A percentile compares a stretch with the other conserved stretches of the same genome.
Conservation (phyloP, 306 rosid species). For the Cicer cuneatum region DNA sequence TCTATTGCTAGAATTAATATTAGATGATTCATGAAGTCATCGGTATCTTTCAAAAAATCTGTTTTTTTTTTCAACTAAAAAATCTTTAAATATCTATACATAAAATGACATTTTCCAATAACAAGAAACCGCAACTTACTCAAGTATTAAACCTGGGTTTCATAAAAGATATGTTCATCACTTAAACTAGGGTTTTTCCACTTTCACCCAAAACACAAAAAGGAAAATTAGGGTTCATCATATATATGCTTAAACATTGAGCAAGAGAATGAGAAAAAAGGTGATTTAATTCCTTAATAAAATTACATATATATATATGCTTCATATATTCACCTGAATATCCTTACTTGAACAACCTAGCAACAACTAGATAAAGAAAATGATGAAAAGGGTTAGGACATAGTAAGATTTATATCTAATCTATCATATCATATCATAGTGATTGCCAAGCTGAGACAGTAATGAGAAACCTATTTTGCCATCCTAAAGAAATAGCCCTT, state of each 20-base stretch:
- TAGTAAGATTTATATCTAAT: background rate
- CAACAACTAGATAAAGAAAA: slow-evolving; percentile 5
- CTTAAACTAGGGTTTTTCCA: slow-evolving; percentile 46
- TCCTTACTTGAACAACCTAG: slow-evolving; percentile 38
- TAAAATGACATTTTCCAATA: slow-evolving; percentile 30
- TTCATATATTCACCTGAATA: slow-evolving; percentile 32
- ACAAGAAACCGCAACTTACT: slow-evolving; percentile 35
- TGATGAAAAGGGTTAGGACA: slow-evolving; percentile 49
- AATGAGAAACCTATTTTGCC: slow-evolving; percentile 81
- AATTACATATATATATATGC: slow-evolving; percentile 35
- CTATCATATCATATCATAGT: slow-evolving; percentile 8
- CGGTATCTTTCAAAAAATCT: background rate
- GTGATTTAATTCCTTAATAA: slow-evolving; percentile 3
- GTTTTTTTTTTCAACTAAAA: background rate
- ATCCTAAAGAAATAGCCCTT: slow-evolving; percentile 70
- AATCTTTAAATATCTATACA: slow-evolving; percentile 2
- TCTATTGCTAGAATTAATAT: background rate
- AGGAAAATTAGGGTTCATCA: slow-evolving; percentile 48
- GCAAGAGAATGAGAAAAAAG: background rate
- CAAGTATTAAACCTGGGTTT: slow-evolving; percentile 16
- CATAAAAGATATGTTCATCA: slow-evolving; percentile 16
- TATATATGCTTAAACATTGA: background rate
- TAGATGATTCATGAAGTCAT: slow-evolving; percentile 33
- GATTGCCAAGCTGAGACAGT: slow-evolving; percentile 78
- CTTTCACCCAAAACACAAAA: background rate